phyloP scores from a whole-genome alignment of 208 protist species.

The Leishmania tropica region DNA sequence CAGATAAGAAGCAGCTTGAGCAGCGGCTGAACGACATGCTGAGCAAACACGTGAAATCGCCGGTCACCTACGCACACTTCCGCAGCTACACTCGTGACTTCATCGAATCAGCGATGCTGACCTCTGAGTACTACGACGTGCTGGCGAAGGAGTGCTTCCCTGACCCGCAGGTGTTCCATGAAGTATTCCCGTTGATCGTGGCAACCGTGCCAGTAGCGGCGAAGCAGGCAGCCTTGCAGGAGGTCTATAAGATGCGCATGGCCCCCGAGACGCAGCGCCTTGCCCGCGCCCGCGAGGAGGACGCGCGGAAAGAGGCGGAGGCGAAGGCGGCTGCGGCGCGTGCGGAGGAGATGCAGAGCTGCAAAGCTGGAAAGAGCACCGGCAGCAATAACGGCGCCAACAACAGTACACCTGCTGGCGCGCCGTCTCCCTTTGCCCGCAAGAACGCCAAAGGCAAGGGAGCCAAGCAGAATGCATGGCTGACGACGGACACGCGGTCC shows the following conservation, averaged over 20 bases:
- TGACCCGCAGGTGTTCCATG: slow-evolving; percentile 45
- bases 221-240: slow-evolving; percentile 57
- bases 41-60: slow-evolving; percentile 38
- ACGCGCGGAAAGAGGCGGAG: slow-evolving; percentile 46
- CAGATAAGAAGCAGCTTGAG: slow-evolving; percentile 38
- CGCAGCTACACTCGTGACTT: slow-evolving; percentile 59
- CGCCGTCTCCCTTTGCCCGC: slow-evolving; percentile 7
- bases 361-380: slow-evolving; percentile 9
- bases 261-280: slow-evolving; percentile 68
- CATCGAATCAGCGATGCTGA: slow-evolving; percentile 59
- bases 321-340: slow-evolving; percentile 27
- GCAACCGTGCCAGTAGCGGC: slow-evolving; percentile 56
- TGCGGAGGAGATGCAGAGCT: slow-evolving; percentile 20
- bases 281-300: slow-evolving; percentile 48
- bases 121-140: slow-evolving; percentile 71
- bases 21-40: slow-evolving; percentile 49
- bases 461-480: slow-evolving; percentile 51
- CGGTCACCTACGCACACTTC: slow-evolving; percentile 48
- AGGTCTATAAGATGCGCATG: slow-evolving; percentile 78
- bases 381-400: slow-evolving; percentile 1
- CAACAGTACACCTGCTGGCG: background rate
- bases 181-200: slow-evolving; percentile 78
- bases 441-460: slow-evolving; percentile 31
- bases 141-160: slow-evolving; percentile 57
- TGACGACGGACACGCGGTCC: slow-evolving; percentile 24